Evolutionary conservation across 1,139 yeast species (phyloP).

Genomic region (Arxiozyma heterogenica): DNA sequence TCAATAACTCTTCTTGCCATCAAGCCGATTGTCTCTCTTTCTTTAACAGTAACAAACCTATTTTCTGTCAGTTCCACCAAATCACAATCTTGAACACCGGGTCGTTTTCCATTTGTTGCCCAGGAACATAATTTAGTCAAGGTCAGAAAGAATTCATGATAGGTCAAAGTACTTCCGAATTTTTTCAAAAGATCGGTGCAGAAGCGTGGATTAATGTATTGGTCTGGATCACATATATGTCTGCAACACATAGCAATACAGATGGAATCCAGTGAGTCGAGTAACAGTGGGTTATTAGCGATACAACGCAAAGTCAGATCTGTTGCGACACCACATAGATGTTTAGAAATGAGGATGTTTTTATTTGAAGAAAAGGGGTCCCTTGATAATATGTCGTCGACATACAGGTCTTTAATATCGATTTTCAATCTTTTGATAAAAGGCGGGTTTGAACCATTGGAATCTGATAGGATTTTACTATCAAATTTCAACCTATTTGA

Average conservation of each 20-base stretch:
- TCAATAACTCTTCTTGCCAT: constrained; percentile 66
- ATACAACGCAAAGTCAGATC: constrained; percentile 71
- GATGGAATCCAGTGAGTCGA: constrained; percentile 40
- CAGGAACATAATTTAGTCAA: constrained; percentile 67
- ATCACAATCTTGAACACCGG: constrained; percentile 32
- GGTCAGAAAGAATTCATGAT: constrained; percentile 36
- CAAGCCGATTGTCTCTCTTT: constrained; percentile 53
- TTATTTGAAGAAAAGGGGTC: neutral
- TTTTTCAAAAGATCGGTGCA: constrained; percentile 32
- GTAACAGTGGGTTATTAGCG: constrained; percentile 34
- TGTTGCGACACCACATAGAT: constrained; percentile 89
- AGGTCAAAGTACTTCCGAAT: constrained; percentile 17
- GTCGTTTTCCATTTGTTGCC: constrained; percentile 68
- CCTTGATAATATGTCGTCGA: constrained; percentile 38
- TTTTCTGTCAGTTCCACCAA: constrained; percentile 15
- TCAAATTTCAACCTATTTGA: constrained; percentile 75
- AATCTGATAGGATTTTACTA: constrained; percentile 51
- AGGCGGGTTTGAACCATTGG: constrained; percentile 12
- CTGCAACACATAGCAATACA: constrained; percentile 92
- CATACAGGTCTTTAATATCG: constrained; percentile 68
- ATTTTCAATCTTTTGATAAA: constrained; percentile 35
- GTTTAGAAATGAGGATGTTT: constrained; percentile 66
- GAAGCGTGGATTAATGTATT: constrained; percentile 42
- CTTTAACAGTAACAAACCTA: constrained; percentile 24
- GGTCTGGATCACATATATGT: constrained; percentile 60